Percentiles rank a stretch among this genome's conserved stretches.
Conservation (phyloP, 2,329 filamentous ascomycete genomes). For the Aspergillus fructus region DNA sequence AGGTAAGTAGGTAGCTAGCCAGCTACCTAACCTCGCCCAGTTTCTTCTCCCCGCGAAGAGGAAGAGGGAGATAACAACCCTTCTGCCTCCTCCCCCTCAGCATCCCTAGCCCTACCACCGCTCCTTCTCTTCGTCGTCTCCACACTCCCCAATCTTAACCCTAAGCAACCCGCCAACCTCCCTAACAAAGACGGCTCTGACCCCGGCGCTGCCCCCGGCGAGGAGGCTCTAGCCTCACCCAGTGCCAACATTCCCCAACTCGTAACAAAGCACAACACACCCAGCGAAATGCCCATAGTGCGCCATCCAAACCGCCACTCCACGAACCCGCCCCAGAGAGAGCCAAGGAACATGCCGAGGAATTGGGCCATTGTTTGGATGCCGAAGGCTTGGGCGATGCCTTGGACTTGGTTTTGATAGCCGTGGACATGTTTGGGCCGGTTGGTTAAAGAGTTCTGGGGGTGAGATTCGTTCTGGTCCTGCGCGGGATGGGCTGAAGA, state of each 20-base stretch:
- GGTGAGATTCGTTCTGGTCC: background rate
- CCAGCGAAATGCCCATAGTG: constrained; percentile 29
- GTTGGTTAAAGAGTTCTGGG: background rate
- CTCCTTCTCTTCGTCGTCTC: background rate
- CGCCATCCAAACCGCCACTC: constrained; percentile 34
- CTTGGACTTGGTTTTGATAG: constrained; percentile 26
- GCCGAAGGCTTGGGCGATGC: constrained; percentile 66
- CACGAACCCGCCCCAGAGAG: constrained; percentile 53
- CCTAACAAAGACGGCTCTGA: background rate
- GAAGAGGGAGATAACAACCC: background rate
- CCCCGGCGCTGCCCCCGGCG: no score
- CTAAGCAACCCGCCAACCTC: constrained; percentile 6
- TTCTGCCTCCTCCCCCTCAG: background rate
- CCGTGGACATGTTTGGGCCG: background rate
- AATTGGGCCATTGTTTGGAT: constrained; percentile 65
- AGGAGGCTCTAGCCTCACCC: background rate
- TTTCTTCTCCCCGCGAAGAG: background rate
- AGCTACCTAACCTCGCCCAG: background rate
- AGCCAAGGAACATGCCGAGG: constrained; percentile 59
- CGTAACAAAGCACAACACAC: constrained; percentile 27
- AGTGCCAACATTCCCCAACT: constrained; percentile 28
- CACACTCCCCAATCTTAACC: background rate
- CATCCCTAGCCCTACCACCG: background rate
- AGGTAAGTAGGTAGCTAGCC: background rate
- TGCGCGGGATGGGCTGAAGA: background rate